Evolutionary conservation across 2,329 filamentous ascomycete species (phyloP), one percentile per base, ranked within the genome.

Genomic region (Pseudomassariella vexata): DNA sequence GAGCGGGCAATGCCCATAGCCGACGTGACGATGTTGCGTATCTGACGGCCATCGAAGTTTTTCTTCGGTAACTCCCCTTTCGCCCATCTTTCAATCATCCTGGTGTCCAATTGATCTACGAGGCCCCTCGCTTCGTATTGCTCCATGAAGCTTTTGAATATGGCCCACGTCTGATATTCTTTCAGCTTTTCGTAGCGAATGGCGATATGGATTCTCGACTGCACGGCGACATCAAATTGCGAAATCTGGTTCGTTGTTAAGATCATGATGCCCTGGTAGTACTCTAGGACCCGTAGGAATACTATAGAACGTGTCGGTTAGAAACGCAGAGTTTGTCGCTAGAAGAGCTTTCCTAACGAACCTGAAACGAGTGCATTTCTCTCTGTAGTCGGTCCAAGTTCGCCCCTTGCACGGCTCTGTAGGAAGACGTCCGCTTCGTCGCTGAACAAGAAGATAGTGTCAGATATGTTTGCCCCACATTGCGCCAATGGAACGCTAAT

Each of bases 371-470:
- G 44, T 11, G 43, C 48, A 32, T 63, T 64, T 4, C 59, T 44
- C 33, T 49, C n/a, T n/a, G n/a, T n/a, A n/a, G 44, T 11, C 62
- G 42, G 23, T 62, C 52, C 4, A 45, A 39, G 48, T 48, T 16
- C 60, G 39, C 19, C 52, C 43, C 31, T 56, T 38, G 48, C 48
- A 15, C 60, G 39, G 19, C 52, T 42, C 31, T 56, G 49, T 11
- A 63, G 45, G 37, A 62, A 62, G 1, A 62, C 52, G 32, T 62
- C 60, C 3, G 57, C 57, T 35, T 62, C 60, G 35, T 63, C 60
- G n/a, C n/a, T n/a, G n/a, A n/a, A n/a, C n/a, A n/a, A n/a, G n/a
- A n/a, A n/a, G n/a, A n/a, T n/a, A n/a, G n/a, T n/a, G n/a, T n/a
- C n/a, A n/a, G n/a, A n/a, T n/a, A n/a, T n/a, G n/a, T n/a, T n/a